phyloP scores from a whole-genome alignment of 306 rosid genomes.

The Abrus precatorius region DNA sequence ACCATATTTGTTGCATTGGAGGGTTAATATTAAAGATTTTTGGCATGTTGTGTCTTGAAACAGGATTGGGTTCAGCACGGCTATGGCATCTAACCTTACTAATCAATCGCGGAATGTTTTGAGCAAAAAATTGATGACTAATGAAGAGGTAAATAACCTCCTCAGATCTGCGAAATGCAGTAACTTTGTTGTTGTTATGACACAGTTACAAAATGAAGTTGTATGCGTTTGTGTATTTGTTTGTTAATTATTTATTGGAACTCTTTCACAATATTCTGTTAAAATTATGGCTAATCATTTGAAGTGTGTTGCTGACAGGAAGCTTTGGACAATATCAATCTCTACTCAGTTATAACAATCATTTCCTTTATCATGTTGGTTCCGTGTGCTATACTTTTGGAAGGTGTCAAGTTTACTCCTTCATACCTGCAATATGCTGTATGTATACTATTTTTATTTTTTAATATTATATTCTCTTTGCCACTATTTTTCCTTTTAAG shows the following conservation, averaged over 20 bases:
- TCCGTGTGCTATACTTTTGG: constrained; percentile 67
- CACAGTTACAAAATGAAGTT: not conserved
- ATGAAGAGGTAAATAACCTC: constrained; percentile 63
- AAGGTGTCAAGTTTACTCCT: constrained; percentile 75
- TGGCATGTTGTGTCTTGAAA: constrained; percentile 40
- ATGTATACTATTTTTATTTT: constrained; percentile 32
- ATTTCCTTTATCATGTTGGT: constrained; percentile 72
- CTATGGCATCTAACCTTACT: constrained; percentile 83
- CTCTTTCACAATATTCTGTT: constrained; percentile 27
- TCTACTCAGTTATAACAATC: constrained; percentile 71
- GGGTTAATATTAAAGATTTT: constrained; percentile 33
- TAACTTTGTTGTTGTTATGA: not conserved
- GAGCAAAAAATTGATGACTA: constrained; percentile 79
- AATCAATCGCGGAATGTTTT: constrained; percentile 83
- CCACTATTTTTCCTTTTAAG: constrained; percentile 14
- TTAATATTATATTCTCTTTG: not conserved
- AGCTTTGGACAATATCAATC: constrained; percentile 78
- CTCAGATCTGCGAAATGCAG: not conserved
- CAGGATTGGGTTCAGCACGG: constrained; percentile 82
- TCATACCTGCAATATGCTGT: constrained; percentile 74
- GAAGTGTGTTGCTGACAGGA: constrained; percentile 60
- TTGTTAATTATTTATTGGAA: constrained; percentile 3
- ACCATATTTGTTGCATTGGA: not conserved
- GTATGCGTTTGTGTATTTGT: not conserved
- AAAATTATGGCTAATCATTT: constrained; percentile 33